Evolutionary conservation across 1,284 basidiomycete species (phyloP), one percentile per base, ranked within the genome.

Genomic region (Neonothopanus nambi): DNA sequence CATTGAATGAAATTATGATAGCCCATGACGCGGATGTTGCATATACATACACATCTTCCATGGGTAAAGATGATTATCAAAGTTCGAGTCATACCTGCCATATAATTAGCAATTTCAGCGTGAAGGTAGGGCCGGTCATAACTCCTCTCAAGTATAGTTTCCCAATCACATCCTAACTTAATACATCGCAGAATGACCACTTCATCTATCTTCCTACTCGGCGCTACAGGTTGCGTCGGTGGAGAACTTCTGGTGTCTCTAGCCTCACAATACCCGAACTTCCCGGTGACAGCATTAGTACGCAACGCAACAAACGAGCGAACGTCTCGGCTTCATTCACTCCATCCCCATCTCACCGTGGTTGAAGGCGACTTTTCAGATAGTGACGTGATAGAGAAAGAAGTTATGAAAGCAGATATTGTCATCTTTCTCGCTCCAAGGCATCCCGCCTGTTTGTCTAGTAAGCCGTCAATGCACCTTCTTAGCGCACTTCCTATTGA

Each of bases 201-300:
- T n/a, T n/a, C n/a, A n/a, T n/a, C n/a, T n/a, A 49, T 54, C 9
- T 54, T 54, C 30, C 46, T 54, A 7, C 47, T 54, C 21, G 52
- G 52, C 11, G 52, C 52, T n/a, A 43, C 52, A 26, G 52, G 52
- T 23, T 54, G 42, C 21, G 24, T 54, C 26, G 52, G 47, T 28
- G 52, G 46, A 9, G 39, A 54, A 21, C 11, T 49, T 15, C 18
- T 54, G 5, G 7, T 43, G 6, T 36, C 38, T 24, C 33, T 54
- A 20, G 38, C 52, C 9, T 15, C 26, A 7, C 46, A 54, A 12
- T 54, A 35, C 23, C 52, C 52, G 8, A 4, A 20, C 15, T 44
- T 49, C 23, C 47, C 52, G 23, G 11, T 54, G 6, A 39, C 39
- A 5, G 52, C 52, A 17, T 24, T 54, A 12, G 40, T 24, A 3